Evolutionary conservation across 2,329 filamentous ascomycete species (phyloP).

Genomic region (Fusarium coffeatum): DNA sequence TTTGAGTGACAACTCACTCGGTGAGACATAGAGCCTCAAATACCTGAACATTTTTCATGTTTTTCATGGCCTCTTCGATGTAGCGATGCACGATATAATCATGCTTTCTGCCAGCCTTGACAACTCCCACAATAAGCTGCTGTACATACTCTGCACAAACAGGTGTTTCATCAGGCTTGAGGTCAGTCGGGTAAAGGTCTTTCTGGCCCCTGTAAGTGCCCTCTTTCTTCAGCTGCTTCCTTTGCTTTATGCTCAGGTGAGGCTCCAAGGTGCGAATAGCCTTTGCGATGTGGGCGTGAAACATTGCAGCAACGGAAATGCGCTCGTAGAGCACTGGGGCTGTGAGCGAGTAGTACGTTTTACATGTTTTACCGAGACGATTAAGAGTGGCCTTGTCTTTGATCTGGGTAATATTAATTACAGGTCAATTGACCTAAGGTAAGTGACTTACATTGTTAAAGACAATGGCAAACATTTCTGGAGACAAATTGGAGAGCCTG

Average conservation of each 20-base stretch:
- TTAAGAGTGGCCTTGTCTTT: neutral
- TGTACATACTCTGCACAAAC: slow-evolving; percentile 17
- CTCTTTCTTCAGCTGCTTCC: slow-evolving; percentile 29
- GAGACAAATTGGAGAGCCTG: slow-evolving; percentile 10
- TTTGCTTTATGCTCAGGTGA: slow-evolving; percentile 24
- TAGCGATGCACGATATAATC: slow-evolving; percentile 28
- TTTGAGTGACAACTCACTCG: neutral
- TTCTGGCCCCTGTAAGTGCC: slow-evolving; percentile 31
- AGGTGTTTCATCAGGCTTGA: slow-evolving; percentile 10
- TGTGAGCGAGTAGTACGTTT: slow-evolving; percentile 16
- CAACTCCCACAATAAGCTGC: slow-evolving; percentile 15
- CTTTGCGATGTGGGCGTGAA: slow-evolving; percentile 28
- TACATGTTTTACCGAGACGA: slow-evolving; percentile 28
- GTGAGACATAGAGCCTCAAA: slow-evolving; percentile 8
- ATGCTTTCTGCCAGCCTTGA: slow-evolving; percentile 17
- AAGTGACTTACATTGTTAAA: slow-evolving; percentile 7
- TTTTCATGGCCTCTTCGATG: slow-evolving; percentile 30
- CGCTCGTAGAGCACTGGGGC: slow-evolving; percentile 26
- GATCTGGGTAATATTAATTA: neutral
- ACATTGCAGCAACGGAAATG: slow-evolving; percentile 9
- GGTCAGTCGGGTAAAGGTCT: neutral
- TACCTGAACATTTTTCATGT: slow-evolving; percentile 25
- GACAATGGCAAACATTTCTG: slow-evolving; percentile 29
- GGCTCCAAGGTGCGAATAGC: slow-evolving; percentile 35
- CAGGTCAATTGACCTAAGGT: neutral